Percentiles rank a stretch among this genome's conserved stretches.
Evolutionary conservation across 176 grass and related monocot species (phyloP).

Genomic region (Zea luxurians): DNA sequence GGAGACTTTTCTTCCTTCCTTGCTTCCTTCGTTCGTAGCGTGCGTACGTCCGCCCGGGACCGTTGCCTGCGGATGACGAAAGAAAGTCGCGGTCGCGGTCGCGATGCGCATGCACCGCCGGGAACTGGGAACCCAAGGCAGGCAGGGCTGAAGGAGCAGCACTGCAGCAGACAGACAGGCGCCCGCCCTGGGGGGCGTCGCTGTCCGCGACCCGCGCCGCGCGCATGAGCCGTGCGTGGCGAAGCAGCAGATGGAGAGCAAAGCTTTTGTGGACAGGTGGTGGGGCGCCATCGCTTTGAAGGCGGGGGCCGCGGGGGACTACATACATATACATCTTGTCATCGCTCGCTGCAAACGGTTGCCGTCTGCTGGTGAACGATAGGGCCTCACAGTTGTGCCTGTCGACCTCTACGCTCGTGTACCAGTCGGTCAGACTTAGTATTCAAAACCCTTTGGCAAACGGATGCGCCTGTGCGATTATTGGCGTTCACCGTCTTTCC

Average conservation of each 20-base stretch:
- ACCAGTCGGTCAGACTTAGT: background rate
- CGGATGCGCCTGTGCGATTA: background rate
- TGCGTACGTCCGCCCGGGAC: background rate
- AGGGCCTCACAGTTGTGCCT: conserved; percentile 28
- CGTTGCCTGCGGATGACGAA: background rate
- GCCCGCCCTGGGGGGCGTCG: background rate
- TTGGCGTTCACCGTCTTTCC: conserved; percentile 1
- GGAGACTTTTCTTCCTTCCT: too few relatives aligned
- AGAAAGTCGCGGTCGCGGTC: background rate
- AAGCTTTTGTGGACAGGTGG: conserved; percentile 33
- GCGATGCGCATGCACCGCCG: conserved; percentile 19
- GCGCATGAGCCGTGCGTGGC: background rate
- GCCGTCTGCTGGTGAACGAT: conserved; percentile 35
- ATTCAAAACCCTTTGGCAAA: background rate
- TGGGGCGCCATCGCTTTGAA: conserved; percentile 43
- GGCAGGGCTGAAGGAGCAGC: background rate
- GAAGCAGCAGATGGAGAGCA: background rate
- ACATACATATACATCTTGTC: too few relatives aligned
- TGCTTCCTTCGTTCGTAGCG: too few relatives aligned
- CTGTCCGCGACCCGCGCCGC: conserved; percentile 16
- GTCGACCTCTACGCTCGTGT: conserved; percentile 17
- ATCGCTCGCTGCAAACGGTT: conserved; percentile 18
- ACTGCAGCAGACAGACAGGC: background rate
- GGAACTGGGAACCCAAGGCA: background rate
- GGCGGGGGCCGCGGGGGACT: background rate